Evolutionary conservation across 768 basidiomycete species (phyloP).

Genomic region (Calvatia gigantea): DNA sequence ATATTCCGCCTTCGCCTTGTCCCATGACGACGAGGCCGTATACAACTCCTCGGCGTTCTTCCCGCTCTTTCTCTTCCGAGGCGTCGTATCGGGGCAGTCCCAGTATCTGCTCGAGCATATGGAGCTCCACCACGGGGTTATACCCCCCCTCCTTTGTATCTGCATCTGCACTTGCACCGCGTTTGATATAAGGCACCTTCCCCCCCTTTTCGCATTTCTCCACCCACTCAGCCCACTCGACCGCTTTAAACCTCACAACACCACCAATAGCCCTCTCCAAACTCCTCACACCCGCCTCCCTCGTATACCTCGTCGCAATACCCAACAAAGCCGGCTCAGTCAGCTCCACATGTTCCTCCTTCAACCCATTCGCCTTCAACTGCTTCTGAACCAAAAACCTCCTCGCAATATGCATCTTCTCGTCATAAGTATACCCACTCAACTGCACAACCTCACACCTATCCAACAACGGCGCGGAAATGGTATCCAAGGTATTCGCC

Average conservation of each 20-base stretch:
- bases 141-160: conserved; percentile 38
- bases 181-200: background rate
- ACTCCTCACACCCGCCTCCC: conserved; percentile 91
- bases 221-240: conserved; percentile 78
- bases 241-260: conserved; percentile 89
- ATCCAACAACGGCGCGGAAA: conserved; percentile 83
- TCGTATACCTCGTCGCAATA: conserved; percentile 77
- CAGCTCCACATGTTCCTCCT: conserved; percentile 55
- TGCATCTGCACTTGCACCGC: conserved; percentile 14
- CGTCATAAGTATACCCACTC: conserved; percentile 78
- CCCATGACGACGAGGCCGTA: conserved; percentile 89
- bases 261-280: conserved; percentile 85
- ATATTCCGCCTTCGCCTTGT: conserved; percentile 79
- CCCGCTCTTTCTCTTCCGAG: conserved; percentile 68
- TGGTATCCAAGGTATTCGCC: conserved; percentile 86
- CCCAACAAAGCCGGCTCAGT: conserved; percentile 68
- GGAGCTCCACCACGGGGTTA: conserved; percentile 53
- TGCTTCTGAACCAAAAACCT: conserved; percentile 91
- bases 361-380: conserved; percentile 71
- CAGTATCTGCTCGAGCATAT: conserved; percentile 80
- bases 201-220: conserved; percentile 33
- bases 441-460: conserved; percentile 87
- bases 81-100: conserved; percentile 79
- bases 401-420: conserved; percentile 87
- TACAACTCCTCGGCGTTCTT: conserved; percentile 71